These are phyloP conservation scores for Ceriops decandra DNA, from an alignment of 345 rosid genomes.

Conservation along the genomic window DNA sequence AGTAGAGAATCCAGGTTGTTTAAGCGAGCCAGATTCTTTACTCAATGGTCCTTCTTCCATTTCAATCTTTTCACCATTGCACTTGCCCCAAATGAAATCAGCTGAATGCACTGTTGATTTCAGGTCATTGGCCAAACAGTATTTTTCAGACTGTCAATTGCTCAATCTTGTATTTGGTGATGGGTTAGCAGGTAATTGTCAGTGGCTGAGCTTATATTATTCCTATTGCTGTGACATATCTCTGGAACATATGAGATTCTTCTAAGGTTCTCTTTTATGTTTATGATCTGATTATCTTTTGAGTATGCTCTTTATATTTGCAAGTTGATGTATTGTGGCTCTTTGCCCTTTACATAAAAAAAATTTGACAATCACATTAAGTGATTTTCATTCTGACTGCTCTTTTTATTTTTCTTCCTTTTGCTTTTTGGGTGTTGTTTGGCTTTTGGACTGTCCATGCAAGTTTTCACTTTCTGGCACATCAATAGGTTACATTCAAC, in stretches of 20 bases:
- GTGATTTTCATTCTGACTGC: background rate
- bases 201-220: background rate
- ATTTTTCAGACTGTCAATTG: slow-evolving; percentile 69
- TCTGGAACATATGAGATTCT: background rate
- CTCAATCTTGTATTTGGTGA: slow-evolving; percentile 81
- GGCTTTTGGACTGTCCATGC: no score
- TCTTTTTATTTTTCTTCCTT: background rate
- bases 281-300: slow-evolving; percentile 3
- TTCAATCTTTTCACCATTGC: slow-evolving; percentile 88
- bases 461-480: no score
- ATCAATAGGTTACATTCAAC: no score
- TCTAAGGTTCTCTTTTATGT: background rate
- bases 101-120: slow-evolving; percentile 69
- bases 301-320: background rate
- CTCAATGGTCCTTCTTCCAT: slow-evolving; percentile 96
- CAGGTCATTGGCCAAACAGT: slow-evolving; percentile 84
- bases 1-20: slow-evolving; percentile 82
- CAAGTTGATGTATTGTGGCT: background rate
- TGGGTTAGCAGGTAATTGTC: slow-evolving; percentile 58
- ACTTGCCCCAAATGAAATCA: slow-evolving; percentile 74
- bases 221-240: background rate
- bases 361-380: background rate
- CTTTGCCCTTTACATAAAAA: background rate
- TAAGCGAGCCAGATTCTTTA: slow-evolving; percentile 92
- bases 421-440: no score